phyloP scores from a whole-genome alignment of 768 basidiomycete species.

The Favolaschia claudopus region DNA sequence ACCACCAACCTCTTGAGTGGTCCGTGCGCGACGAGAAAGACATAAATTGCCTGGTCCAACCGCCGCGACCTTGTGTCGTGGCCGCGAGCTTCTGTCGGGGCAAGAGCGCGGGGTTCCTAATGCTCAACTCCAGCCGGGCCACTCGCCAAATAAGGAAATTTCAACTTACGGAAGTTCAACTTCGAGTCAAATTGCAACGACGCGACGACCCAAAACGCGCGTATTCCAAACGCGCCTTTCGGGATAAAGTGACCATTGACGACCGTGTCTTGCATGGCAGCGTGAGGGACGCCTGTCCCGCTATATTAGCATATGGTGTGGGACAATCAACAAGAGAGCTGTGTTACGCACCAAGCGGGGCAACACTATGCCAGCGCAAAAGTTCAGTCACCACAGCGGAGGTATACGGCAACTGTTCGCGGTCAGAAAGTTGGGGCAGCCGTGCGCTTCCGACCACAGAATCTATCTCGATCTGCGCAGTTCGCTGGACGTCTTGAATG shows the following conservation, averaged over 20 bases:
- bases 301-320: not conserved
- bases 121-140: too few species aligned
- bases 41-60: too few species aligned
- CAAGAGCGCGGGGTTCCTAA: too few species aligned
- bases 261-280: slow-evolving; percentile 52
- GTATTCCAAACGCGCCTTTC: slow-evolving; percentile 38
- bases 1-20: too few species aligned
- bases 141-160: too few species aligned
- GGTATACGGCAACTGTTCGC: slow-evolving; percentile 56
- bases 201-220: too few species aligned
- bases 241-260: slow-evolving; percentile 55
- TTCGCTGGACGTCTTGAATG: slow-evolving; percentile 53
- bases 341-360: slow-evolving; percentile 46
- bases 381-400: slow-evolving; percentile 54
- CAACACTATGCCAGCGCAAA: slow-evolving; percentile 57
- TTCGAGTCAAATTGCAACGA: too few species aligned
- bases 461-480: slow-evolving; percentile 62
- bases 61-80: too few species aligned
- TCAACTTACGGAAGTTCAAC: too few species aligned
- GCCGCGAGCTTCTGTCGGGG: too few species aligned
- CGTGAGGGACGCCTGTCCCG: slow-evolving; percentile 51
- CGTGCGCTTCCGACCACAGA: slow-evolving; percentile 46
- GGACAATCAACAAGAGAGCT: not conserved
- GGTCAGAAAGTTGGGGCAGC: slow-evolving; percentile 49
- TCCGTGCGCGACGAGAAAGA: too few species aligned